phyloP scores from a whole-genome alignment of 2,329 filamentous ascomycete genomes.

The Fusarium gaditjirri region DNA sequence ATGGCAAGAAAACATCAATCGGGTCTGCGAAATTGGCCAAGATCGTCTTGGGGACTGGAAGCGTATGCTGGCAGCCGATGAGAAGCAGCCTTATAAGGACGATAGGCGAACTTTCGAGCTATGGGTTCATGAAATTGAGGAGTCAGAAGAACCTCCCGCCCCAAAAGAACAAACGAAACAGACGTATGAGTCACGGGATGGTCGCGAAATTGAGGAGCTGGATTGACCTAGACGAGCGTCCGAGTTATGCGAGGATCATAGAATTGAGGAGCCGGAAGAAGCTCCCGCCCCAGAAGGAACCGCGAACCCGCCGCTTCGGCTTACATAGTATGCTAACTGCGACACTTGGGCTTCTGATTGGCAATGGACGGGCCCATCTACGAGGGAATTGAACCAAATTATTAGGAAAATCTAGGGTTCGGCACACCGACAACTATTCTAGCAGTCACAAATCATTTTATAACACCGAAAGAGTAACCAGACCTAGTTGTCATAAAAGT shows the following conservation, averaged over 20 bases:
- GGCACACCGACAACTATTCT: rapidly evolving
- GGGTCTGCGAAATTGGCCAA: rapidly evolving
- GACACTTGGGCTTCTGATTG: too few relatives aligned
- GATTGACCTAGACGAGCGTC: too few relatives aligned
- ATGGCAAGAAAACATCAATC: not conserved
- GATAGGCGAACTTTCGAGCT: rapidly evolving
- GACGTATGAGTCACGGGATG: not conserved
- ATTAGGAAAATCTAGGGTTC: rapidly evolving
- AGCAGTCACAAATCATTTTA: too few relatives aligned
- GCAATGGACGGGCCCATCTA: too few relatives aligned
- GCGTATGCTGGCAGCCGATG: rapidly evolving
- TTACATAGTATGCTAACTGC: rapidly evolving
- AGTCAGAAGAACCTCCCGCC: too few relatives aligned
- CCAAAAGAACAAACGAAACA: too few relatives aligned
- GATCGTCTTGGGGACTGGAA: not conserved
- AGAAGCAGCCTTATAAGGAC: not conserved
- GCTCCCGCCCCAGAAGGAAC: not conserved
- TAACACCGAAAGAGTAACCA: not conserved
- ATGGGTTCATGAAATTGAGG: too few relatives aligned
- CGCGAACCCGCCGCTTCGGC: rapidly evolving
- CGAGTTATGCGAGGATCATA: too few relatives aligned
- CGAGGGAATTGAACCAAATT: rapidly evolving
- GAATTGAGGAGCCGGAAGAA: not conserved
- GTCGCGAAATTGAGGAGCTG: too few relatives aligned
- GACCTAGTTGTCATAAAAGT: too few relatives aligned